Conservation (phyloP, 306 rosid species). For the Lathyrus oleraceus region DNA sequence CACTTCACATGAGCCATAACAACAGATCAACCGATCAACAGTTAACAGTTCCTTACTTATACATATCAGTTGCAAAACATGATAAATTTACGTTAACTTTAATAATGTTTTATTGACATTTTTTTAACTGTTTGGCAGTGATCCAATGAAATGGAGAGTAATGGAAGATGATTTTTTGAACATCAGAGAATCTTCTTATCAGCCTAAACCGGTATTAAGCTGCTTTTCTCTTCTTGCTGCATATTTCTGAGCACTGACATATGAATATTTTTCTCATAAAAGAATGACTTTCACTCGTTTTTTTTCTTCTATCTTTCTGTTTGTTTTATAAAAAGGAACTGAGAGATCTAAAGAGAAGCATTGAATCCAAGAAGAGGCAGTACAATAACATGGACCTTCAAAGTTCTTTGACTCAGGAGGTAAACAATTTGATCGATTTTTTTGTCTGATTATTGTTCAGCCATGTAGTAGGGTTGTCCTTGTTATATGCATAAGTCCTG, state of each 20-base stretch:
- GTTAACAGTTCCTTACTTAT: not conserved
- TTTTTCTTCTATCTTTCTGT: slow-evolving; percentile 25
- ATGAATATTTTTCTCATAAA: slow-evolving; percentile 19
- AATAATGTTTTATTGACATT: slow-evolving; percentile 8
- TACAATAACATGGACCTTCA: slow-evolving; percentile 47
- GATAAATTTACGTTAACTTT: not conserved
- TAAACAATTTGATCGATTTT: slow-evolving; percentile 32
- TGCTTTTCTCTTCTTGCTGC: slow-evolving; percentile 25
- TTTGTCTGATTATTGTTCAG: not conserved
- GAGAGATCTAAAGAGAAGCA: slow-evolving; percentile 39
- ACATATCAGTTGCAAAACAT: slow-evolving; percentile 5
- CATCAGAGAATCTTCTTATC: slow-evolving; percentile 43
- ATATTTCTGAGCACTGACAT: slow-evolving; percentile 27
- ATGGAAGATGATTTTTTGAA: slow-evolving; percentile 47
- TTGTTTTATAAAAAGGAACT: slow-evolving; percentile 41
- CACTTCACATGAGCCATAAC: not conserved
- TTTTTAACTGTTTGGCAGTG: slow-evolving; percentile 50
- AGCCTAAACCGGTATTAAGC: slow-evolving; percentile 47
- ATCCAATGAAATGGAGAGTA: slow-evolving; percentile 52
- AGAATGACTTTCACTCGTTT: slow-evolving; percentile 24
- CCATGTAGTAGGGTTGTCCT: not conserved
- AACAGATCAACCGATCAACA: not conserved
- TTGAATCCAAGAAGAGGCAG: slow-evolving; percentile 58
- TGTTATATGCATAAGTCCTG: slow-evolving; percentile 2
- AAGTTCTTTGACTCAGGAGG: slow-evolving; percentile 78